Conservation (phyloP, 1,284 basidiomycete genomes). For the Puccinia coronata region DNA sequence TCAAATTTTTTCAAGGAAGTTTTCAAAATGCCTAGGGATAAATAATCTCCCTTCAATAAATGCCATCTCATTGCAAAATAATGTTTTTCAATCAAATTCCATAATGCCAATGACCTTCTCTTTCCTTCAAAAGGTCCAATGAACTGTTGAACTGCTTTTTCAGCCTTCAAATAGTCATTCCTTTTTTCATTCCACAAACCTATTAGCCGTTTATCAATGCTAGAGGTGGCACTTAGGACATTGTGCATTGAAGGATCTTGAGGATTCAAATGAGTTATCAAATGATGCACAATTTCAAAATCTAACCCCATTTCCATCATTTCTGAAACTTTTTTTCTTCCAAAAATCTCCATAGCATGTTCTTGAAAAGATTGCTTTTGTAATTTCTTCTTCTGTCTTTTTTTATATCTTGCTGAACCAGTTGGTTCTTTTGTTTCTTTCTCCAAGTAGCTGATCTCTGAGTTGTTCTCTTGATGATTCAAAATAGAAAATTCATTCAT, state of each 20-base stretch:
- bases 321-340: neutral
- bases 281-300: neutral
- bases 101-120: neutral
- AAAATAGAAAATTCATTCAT: no score
- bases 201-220: neutral
- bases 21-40: no score
- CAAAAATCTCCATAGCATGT: neutral
- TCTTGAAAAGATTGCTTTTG: no score
- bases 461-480: no score
- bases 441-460: no score
- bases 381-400: no score
- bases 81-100: neutral
- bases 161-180: neutral
- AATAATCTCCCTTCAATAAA: no score
- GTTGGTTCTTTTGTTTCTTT: no score
- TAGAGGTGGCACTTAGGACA: neutral
- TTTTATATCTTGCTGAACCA: no score
- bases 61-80: neutral
- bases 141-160: neutral
- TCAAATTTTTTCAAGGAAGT: neutral
- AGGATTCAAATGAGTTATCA: neutral
- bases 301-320: neutral
- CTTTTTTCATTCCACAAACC: neutral
- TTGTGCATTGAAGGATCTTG: neutral
- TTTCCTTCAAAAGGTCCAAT: neutral